A percentile compares a stretch with the other conserved stretches of the same genome.
phyloP scores from a whole-genome alignment of 2,329 filamentous ascomycete genomes.

The Monosporascus sp. region DNA sequence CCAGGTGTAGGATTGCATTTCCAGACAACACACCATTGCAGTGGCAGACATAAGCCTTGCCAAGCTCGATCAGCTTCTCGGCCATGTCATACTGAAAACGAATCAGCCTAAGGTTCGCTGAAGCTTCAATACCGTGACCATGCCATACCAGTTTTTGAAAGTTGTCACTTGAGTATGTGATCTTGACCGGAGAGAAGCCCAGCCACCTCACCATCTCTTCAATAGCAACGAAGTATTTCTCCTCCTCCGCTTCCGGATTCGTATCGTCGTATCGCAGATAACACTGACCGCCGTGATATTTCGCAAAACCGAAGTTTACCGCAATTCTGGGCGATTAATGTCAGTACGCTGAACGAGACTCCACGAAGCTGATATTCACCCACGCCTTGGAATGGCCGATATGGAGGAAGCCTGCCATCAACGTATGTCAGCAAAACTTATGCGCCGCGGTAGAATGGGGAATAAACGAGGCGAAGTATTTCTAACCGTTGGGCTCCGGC shows the following conservation, averaged over 20 bases:
- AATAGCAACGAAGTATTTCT: constrained; percentile 85
- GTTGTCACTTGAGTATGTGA: constrained; percentile 88
- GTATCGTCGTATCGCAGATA: constrained; percentile 88
- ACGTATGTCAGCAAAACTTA: neutral
- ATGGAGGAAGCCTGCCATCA: constrained; percentile 58
- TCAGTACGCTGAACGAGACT: neutral
- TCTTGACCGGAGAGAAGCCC: constrained; percentile 68
- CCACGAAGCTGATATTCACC: neutral
- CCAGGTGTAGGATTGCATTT: neutral
- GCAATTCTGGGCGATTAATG: constrained; percentile 50
- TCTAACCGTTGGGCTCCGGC: constrained; percentile 75
- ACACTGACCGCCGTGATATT: constrained; percentile 71
- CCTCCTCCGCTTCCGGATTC: constrained; percentile 89
- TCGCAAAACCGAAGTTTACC: constrained; percentile 93
- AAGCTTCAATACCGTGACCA: neutral
- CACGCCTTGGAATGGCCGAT: constrained; percentile 86
- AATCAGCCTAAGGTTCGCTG: neutral
- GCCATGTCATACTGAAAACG: constrained; percentile 66
- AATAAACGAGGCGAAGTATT: neutral
- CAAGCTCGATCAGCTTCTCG: constrained; percentile 72
- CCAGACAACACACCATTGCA: constrained; percentile 51
- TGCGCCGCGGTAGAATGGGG: neutral
- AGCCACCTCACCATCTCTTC: constrained; percentile 84
- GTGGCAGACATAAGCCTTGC: constrained; percentile 78
- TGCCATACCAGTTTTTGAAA: constrained; percentile 61